These are phyloP conservation scores for Solanum chiquidenum DNA, from an alignment of 257 asterid genomes.

Conservation along the genomic window DNA sequence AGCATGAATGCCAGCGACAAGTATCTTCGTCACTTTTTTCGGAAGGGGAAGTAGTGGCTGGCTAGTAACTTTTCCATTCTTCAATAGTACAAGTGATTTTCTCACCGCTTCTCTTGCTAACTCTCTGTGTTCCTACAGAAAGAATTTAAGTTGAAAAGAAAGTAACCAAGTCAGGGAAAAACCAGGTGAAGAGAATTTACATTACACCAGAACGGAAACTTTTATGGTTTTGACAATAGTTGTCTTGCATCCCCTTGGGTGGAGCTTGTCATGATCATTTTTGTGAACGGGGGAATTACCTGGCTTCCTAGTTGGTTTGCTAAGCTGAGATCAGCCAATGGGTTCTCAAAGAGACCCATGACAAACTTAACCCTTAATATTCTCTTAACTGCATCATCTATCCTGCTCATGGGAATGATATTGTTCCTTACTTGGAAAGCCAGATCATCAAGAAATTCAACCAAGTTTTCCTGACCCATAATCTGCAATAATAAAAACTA, in stretches of 20 bases:
- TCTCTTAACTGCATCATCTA: slow-evolving; percentile 29
- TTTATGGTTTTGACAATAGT: not conserved
- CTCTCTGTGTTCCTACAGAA: slow-evolving; percentile 3
- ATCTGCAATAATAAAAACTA: not conserved
- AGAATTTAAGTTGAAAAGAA: not conserved
- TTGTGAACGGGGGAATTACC: not conserved
- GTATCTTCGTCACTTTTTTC: slow-evolving; percentile 1
- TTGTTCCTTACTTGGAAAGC: slow-evolving; percentile 16
- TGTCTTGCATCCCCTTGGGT: not conserved
- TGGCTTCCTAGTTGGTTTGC: slow-evolving; percentile 17
- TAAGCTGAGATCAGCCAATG: slow-evolving; percentile 18
- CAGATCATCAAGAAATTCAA: slow-evolving; percentile 17
- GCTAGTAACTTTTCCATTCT: slow-evolving; percentile 6
- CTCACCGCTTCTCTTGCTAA: slow-evolving; percentile 25
- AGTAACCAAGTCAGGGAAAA: not conserved
- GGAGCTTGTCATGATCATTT: not conserved
- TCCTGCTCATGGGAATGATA: slow-evolving; percentile 29
- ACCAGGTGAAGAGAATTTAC: not conserved
- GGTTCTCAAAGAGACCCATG: slow-evolving; percentile 26
- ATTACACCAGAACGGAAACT: not conserved
- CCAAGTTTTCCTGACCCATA: slow-evolving; percentile 17
- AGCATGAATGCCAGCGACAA: slow-evolving; percentile 18
- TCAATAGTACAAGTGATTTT: slow-evolving; percentile 15
- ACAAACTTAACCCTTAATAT: slow-evolving; percentile 24
- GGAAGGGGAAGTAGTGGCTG: slow-evolving; percentile 12